Evolutionary conservation across 257 asterid species (phyloP), one percentile per base, ranked within the genome.

Genomic region (Lantana camara): DNA sequence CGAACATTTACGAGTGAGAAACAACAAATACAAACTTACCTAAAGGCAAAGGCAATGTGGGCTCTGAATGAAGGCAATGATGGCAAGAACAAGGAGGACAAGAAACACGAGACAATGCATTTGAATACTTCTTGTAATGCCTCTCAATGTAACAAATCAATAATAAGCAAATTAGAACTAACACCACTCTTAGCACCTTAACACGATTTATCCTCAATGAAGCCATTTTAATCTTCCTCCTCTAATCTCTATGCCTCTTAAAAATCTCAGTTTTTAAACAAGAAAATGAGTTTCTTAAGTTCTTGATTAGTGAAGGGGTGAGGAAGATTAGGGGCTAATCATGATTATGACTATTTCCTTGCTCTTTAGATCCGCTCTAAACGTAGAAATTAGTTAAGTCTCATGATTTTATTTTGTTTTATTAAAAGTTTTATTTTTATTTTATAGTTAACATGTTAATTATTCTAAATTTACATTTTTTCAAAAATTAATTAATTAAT

Each of bases 141-240:
- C 66, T 74, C 79, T 64, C 79, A 61, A 74, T 56, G 45, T 35
- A 64, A 45, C 22, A 58, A 63, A 69, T 69, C 68, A 74, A 57
- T 51, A 74, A 42, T 5, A 74, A 57, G 16, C 79, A 72, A 23
- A 74, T 55, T 4, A 74, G 58, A 8, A 69, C 75, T 35, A 74
- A 64, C 75, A 60, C 66, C 75, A 69, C 48, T 21, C 79, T 64
- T 69, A 64, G 50, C 64, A 74, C 38, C 65, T 68, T 57, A 7
- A 69, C 69, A 19, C 75, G 75, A 60, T 69, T 74, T 14, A 74
- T 57, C 71, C 79, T 69, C 49, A 46, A 54, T 32, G 45, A 52
- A 35, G 11, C 11, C 40, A 35, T 35, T 1, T 35, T n/a, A n/a
- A n/a, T n/a, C 7, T 30, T 30, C n/a, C n/a, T n/a, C n/a, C n/a